Evolutionary conservation across 768 basidiomycete species (phyloP).

Genomic region (Mrakia blollopis): DNA sequence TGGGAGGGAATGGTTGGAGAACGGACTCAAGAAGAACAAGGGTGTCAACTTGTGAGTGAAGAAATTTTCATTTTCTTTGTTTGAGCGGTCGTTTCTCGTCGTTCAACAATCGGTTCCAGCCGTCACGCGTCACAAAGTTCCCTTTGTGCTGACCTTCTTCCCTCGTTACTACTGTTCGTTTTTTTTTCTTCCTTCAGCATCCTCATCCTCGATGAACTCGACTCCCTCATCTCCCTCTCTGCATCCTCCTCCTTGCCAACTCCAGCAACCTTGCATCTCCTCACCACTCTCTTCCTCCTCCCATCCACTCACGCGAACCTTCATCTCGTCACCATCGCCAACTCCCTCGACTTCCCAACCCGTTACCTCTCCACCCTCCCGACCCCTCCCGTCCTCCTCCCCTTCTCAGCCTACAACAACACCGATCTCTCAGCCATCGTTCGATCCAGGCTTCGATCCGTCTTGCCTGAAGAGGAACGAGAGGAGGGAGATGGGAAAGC

Average conservation of each 20-base stretch:
- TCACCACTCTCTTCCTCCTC: constrained; percentile 43
- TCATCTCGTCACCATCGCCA: constrained; percentile 45
- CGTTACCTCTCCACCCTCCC: constrained; percentile 40
- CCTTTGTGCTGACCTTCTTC: not conserved
- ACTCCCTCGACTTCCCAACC: constrained; percentile 45
- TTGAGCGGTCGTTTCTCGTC: not conserved
- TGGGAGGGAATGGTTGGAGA: constrained; percentile 30
- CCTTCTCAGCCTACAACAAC: constrained; percentile 43
- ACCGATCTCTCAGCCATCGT: constrained; percentile 43
- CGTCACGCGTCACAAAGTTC: constrained; percentile 7
- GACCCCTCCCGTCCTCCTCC: constrained; percentile 39
- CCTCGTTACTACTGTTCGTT: not conserved
- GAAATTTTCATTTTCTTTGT: not conserved
- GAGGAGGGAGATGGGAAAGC: not conserved
- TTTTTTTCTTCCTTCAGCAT: constrained; percentile 34
- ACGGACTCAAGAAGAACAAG: constrained; percentile 25
- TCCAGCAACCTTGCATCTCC: constrained; percentile 35
- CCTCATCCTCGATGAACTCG: constrained; percentile 45
- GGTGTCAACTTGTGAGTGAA: constrained; percentile 28
- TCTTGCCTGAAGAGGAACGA: constrained; percentile 12
- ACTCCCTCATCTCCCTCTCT: constrained; percentile 42
- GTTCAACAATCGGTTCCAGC: constrained; percentile 15
- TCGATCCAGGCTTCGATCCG: constrained; percentile 37
- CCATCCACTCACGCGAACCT: constrained; percentile 37
- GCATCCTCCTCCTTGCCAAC: constrained; percentile 38